These are phyloP conservation scores for Torrubiella hemipterigena DNA, from an alignment of 2,329 filamentous ascomycete genomes.

Conservation along the genomic window DNA sequence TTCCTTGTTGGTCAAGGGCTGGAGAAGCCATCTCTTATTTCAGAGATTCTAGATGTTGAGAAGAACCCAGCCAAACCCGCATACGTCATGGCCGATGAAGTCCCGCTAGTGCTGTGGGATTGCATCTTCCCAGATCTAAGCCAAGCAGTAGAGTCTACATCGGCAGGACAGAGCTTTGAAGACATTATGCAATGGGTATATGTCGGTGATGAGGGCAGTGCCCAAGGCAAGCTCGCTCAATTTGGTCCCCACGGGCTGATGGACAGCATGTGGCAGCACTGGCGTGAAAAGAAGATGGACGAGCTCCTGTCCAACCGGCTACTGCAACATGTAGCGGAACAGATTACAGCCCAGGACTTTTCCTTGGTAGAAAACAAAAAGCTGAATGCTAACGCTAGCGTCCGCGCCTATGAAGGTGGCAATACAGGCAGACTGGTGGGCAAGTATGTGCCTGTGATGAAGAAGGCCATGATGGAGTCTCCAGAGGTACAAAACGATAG, in stretches of 20 bases:
- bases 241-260: constrained; percentile 56
- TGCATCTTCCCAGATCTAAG: constrained; percentile 59
- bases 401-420: constrained; percentile 41
- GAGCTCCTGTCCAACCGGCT: constrained; percentile 71
- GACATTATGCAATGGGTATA: constrained; percentile 70
- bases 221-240: constrained; percentile 30
- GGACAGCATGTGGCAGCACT: constrained; percentile 68
- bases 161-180: constrained; percentile 13
- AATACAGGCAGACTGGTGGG: constrained; percentile 37
- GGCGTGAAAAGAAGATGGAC: constrained; percentile 79
- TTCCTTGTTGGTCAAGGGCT: constrained; percentile 86
- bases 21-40: constrained; percentile 62
- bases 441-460: constrained; percentile 42
- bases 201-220: constrained; percentile 51
- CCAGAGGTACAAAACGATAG: constrained; percentile 46
- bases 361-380: constrained; percentile 9
- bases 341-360: too few relatives aligned
- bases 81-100: constrained; percentile 85
- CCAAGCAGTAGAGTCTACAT: constrained; percentile 20
- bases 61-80: constrained; percentile 65
- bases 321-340: constrained; percentile 45
- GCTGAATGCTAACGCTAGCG: constrained; percentile 15
- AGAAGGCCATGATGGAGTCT: constrained; percentile 33
- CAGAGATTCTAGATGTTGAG: constrained; percentile 60
- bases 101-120: constrained; percentile 89